Base-by-base conservation (phyloP, 1,139 yeast species). In the Groenewaldozyma sp. region DNA sequence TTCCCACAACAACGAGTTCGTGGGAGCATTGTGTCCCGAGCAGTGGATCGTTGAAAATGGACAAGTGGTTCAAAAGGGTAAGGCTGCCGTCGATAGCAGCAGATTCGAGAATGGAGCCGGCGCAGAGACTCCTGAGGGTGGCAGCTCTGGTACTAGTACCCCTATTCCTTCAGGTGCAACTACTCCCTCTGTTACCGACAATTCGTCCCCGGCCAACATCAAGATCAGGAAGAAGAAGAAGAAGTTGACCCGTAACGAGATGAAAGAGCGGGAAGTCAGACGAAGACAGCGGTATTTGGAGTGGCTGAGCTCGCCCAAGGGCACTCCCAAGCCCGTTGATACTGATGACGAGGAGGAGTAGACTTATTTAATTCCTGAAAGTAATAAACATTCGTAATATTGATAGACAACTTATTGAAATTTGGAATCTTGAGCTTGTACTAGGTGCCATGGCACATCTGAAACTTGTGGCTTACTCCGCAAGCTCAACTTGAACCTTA, bases 1-100 rank as follows among this genome's bases (percentile, higher is more conserved):
- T 68, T 87, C 97, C 45, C 98, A 91, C 70, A 88, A 88, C 70
- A 82, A 80, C 56, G 98, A 91, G 64, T 91, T 91, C 54, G 96
- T 88, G 34, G 95, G 96, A 43, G 97, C 98, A 2, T 68, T 91
- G 54, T 88, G 97, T 63, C 97, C 97, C 32, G 98, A 91, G 67
- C 96, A 88, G 65, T 91, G 98, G 98, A 78, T 82, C 54, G 94
- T 91, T 43, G 94, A 86, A 60, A 82, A 88, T 56, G 98, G 98
- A 59, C 73, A 74, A 47, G 80, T 91, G 65, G 80, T 82, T 22
- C 87, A 82, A 54, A 84, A 80, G 68, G 94, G 94, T 45, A 74
- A 74, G 45, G 75, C 78, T 27, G 81, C 75, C 34, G 80, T 88
- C 44, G 94, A 86, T 53, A 67, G 71, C 45, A 71, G 76, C 38